Conservation (phyloP, 2,329 filamentous ascomycete species). For the Venturia asperata region DNA sequence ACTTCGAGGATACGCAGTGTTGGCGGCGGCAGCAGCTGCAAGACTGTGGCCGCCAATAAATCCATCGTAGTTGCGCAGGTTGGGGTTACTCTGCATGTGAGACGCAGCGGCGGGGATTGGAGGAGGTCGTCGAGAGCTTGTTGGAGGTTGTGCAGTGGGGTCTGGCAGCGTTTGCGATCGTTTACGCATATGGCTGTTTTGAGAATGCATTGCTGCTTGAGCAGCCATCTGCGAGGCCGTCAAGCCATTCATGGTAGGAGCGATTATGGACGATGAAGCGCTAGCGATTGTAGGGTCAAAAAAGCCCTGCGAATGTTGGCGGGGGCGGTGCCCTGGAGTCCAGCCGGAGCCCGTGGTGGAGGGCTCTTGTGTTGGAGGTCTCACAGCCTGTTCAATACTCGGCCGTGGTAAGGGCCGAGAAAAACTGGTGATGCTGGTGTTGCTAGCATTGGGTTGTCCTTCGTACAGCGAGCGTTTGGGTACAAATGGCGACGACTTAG, state of each 20-base stretch:
- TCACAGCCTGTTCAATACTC: constrained; percentile 6
- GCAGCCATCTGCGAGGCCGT: constrained; percentile 72
- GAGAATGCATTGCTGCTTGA: constrained; percentile 64
- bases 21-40: constrained; percentile 64
- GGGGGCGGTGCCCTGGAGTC: constrained; percentile 46
- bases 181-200: constrained; percentile 51
- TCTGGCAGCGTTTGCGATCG: constrained; percentile 67
- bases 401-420: constrained; percentile 15
- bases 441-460: constrained; percentile 12
- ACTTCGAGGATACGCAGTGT: constrained; percentile 64
- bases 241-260: constrained; percentile 36
- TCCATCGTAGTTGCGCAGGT: constrained; percentile 51
- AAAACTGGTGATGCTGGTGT: constrained; percentile 14
- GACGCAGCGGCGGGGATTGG: constrained; percentile 9
- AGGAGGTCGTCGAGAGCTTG: constrained; percentile 18
- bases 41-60: constrained; percentile 53
- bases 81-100: constrained; percentile 18
- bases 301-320: constrained; percentile 67
- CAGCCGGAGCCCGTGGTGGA: background rate
- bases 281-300: constrained; percentile 69
- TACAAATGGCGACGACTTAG: constrained; percentile 16
- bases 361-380: background rate
- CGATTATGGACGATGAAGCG: constrained; percentile 48
- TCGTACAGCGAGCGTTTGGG: constrained; percentile 14
- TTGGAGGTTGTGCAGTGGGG: constrained; percentile 27